Base-by-base conservation (phyloP, 768 basidiomycete genomes). In the Tulasnella sp. region DNA sequence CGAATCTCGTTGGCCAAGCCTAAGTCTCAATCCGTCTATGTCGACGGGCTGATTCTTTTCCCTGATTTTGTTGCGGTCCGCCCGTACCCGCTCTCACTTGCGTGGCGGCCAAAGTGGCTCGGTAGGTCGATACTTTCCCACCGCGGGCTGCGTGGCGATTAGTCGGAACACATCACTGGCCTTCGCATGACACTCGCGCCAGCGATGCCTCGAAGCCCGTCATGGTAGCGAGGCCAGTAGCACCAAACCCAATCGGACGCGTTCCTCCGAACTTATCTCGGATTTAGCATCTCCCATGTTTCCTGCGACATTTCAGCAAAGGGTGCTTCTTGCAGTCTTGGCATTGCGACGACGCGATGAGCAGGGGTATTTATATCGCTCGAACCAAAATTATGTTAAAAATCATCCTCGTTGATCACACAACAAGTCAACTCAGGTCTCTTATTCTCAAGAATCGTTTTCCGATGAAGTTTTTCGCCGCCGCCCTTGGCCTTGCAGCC, bases 261-360 rank as follows among this genome's bases (percentile, higher is more conserved):
- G 24, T 8, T 18, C 16, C 64, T 14, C 60, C 60, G 60, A 64
- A 64, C 60, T 64, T 64, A 31, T 16, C 64, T 69, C 34, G 64
- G 64, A 69, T 54, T n/a, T 60, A 37, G 64, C 28, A 37, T 11
- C 14, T 18, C 24, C 64, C 64, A 69, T 18, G 12, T 69, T 31
- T 69, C 28, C 28, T 69, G 64, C 64, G 64, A 69, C 64, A 69
- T 69, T 69, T 69, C 16, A 28, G 64, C 64, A 69, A 37, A 28
- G 64, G 34, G 34, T 28, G 46, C 64, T 31, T 69, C 18, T 28
- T 28, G 0, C 3, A 28, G 64, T 8, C 64, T 60, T 69, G 64
- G 64, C 64, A 34, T 69, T 69, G 24, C 54, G 22, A 54, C 54
- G 54, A 54, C 54, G 22, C 24, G n/a, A 11, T 54, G 54, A 22